Evolutionary conservation across 805 yeast species (phyloP).

Genomic region (Torulaspora delbrueckii): DNA sequence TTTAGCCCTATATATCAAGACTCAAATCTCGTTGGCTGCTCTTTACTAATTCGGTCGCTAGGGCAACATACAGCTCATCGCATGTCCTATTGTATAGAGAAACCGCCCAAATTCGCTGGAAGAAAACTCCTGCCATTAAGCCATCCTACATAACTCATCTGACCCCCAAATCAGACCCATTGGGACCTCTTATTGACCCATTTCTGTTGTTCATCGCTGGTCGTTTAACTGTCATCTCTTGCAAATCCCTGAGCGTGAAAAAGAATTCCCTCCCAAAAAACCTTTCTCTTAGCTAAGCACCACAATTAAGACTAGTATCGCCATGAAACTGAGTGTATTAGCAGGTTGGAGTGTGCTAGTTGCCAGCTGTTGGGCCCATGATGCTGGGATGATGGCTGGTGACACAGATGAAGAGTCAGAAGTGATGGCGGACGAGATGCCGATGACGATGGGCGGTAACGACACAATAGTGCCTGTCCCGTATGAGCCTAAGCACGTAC

Average conservation of each 20-base stretch:
- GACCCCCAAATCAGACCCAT: neutral
- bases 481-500: slow-evolving; percentile 46
- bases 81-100: neutral
- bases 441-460: slow-evolving; percentile 1
- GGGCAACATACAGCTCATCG: neutral
- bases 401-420: slow-evolving; percentile 18
- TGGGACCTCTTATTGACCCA: neutral
- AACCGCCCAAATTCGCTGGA: neutral
- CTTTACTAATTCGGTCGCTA: neutral
- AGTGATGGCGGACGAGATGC: neutral
- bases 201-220: neutral
- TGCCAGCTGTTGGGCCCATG: slow-evolving; percentile 3
- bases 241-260: neutral
- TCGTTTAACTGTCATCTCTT: neutral
- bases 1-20: neutral
- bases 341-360: neutral
- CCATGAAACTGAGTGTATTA: slow-evolving; percentile 1
- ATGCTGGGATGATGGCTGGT: slow-evolving; percentile 37
- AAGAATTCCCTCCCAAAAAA: neutral
- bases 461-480: slow-evolving; percentile 39
- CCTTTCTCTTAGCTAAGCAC: neutral
- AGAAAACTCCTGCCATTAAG: neutral
- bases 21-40: neutral
- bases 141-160: neutral
- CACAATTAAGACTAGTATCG: neutral